Evolutionary conservation across 192 early-diverging fungal genomes (phyloP), one percentile per base, ranked within the genome.

Genomic region (Cladochytrium replicatum): DNA sequence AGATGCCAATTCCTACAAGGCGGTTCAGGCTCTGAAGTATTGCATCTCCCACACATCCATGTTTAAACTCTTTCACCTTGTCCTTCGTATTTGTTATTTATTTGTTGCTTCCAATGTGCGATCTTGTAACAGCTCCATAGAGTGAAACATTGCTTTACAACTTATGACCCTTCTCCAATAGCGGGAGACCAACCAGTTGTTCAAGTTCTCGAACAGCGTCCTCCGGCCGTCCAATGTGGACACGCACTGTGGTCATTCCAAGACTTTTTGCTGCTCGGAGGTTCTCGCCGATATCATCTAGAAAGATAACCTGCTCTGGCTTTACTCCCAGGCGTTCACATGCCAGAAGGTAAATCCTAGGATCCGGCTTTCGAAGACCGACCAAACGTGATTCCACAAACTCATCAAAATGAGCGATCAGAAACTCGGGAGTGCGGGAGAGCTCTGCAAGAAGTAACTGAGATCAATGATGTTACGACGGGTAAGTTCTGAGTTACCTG

Each of bases 241-340:
- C 78, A 74, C 76, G 72, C 15, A 92, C 79, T 1, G 82, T 80
- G 0, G 55, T 64, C 74, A 87, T 82, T 24, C 87, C 87, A 3
- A 90, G 64, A 1, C 66, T 55, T 29, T 75, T 63, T 0, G 89
- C 87, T 1, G 83, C 67, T 29, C 79, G 75, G 44, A 89, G 52
- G 40, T 89, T 89, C 3, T 50, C 64, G 15, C 77, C 81, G 58
- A 93, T 90, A 52, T 93, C 90, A 66, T 93, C 90, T 40, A 93
- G 50, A 53, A 93, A 89, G 29, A 89, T 72, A 3, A 60, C 74
- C 43, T 89, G 73, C 0, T 57, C 26, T 6, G 90, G 87, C 11
- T 63, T 23, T 19, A 93, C 75, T 6, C 74, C 75, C 9, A 86
- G 58, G 15, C 64, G 45, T n/a, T 85, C 67, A 66, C 86, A 90